Conservation (phyloP, 2,329 filamentous ascomycete species). For the Sclerotinia glacialis region DNA sequence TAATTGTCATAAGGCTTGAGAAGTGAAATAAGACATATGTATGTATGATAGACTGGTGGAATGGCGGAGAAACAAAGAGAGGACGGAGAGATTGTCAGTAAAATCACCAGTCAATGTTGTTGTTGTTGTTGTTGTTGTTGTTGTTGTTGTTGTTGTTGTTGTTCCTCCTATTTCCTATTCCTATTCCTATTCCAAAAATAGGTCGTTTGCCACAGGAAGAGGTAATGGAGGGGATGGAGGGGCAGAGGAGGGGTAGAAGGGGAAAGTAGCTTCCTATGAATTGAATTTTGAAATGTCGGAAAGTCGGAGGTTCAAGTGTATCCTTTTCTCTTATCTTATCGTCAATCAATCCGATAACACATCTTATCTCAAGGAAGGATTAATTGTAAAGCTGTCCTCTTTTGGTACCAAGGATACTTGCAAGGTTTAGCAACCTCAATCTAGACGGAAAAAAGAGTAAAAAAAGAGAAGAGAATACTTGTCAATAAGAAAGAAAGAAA, state of each 20-base stretch:
- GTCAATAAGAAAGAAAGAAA: background rate
- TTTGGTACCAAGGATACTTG: background rate
- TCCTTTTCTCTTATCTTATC: background rate
- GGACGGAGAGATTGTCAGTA: background rate
- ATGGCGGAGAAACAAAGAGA: too few species aligned
- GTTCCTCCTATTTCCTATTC: too few species aligned
- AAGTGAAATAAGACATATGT: background rate
- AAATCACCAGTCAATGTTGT: too few species aligned
- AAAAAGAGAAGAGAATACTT: conserved; percentile 5
- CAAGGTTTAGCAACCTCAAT: conserved; percentile 16
- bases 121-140: too few species aligned
- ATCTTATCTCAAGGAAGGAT: conserved; percentile 10
- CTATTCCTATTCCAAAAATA: background rate
- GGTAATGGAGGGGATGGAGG: background rate
- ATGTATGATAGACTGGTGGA: background rate
- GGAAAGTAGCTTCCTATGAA: background rate
- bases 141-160: background rate
- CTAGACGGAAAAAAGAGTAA: background rate
- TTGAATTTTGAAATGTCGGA: background rate
- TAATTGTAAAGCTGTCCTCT: conserved; percentile 23
- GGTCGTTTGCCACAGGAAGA: background rate
- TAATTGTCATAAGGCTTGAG: background rate
- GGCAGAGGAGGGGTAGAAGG: background rate
- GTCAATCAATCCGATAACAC: background rate
- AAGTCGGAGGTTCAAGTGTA: background rate